A percentile compares a stretch with the other conserved stretches of the same genome.
Conservation (phyloP, 2,329 filamentous ascomycete species). For the Pseudogymnoascus sp. region DNA sequence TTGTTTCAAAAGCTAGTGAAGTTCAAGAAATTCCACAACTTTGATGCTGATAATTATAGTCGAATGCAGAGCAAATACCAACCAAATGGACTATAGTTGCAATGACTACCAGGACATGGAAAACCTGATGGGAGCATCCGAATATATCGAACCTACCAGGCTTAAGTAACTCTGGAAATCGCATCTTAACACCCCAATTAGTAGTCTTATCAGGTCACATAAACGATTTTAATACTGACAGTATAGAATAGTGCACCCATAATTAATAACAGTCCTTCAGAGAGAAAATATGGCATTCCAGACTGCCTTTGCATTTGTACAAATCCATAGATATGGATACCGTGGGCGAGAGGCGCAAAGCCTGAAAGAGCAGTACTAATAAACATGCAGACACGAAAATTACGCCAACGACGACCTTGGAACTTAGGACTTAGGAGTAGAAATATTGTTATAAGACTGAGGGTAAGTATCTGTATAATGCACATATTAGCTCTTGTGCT, state of each 20-base stretch:
- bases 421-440: slow-evolving; percentile 26
- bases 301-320: slow-evolving; percentile 15
- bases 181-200: slow-evolving; percentile 14
- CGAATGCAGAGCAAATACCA: slow-evolving; percentile 17
- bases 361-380: slow-evolving; percentile 22
- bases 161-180: slow-evolving; percentile 19
- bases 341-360: slow-evolving; percentile 25
- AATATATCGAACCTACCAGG: slow-evolving; percentile 23
- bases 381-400: slow-evolving; percentile 24
- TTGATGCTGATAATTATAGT: slow-evolving; percentile 14
- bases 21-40: not conserved
- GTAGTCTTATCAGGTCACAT: not conserved
- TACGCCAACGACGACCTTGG: slow-evolving; percentile 18
- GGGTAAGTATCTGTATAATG: slow-evolving; percentile 30
- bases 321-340: slow-evolving; percentile 20
- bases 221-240: not conserved
- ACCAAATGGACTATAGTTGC: slow-evolving; percentile 17
- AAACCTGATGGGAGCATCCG: slow-evolving; percentile 23
- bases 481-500: not conserved
- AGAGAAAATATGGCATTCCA: slow-evolving; percentile 21
- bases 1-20: not conserved
- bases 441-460: slow-evolving; percentile 32
- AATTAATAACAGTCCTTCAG: slow-evolving; percentile 16
- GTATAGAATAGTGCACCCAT: slow-evolving; percentile 18
- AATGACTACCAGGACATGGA: slow-evolving; percentile 22